Conservation (phyloP, 805 yeast genomes). For the Ogataea ramenticola region DNA sequence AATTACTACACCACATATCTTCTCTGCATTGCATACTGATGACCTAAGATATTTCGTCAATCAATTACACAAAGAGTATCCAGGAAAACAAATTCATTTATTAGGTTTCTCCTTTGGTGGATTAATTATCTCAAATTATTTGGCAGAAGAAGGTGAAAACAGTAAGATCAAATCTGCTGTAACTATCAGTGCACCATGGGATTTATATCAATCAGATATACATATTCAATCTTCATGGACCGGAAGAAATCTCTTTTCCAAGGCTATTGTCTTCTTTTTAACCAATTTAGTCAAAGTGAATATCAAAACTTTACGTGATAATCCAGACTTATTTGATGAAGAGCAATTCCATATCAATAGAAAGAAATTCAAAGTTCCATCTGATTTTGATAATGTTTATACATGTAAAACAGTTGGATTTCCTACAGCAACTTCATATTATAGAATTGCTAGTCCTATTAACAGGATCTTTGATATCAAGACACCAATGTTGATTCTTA, state of each 20-base stretch:
- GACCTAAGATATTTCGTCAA: slow-evolving; percentile 57
- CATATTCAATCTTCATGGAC: slow-evolving; percentile 31
- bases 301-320: slow-evolving; percentile 25
- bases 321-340: slow-evolving; percentile 15
- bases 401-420: slow-evolving; percentile 61
- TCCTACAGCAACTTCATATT: slow-evolving; percentile 54
- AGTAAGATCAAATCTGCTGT: slow-evolving; percentile 50
- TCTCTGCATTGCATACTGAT: slow-evolving; percentile 61
- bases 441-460: slow-evolving; percentile 57
- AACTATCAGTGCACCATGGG: slow-evolving; percentile 68
- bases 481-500: slow-evolving; percentile 56
- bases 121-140: slow-evolving; percentile 53
- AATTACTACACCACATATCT: slow-evolving; percentile 59
- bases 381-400: slow-evolving; percentile 54
- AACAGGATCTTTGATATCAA: slow-evolving; percentile 47
- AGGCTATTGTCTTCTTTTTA: slow-evolving; percentile 33
- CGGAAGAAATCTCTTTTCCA: slow-evolving; percentile 35
- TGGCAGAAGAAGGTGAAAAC: slow-evolving; percentile 58
- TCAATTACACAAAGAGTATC: slow-evolving; percentile 42
- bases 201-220: slow-evolving; percentile 47
- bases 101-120: slow-evolving; percentile 75
- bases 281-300: slow-evolving; percentile 39
- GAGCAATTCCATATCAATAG: slow-evolving; percentile 23
- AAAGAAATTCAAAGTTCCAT: slow-evolving; percentile 32
- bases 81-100: slow-evolving; percentile 55